Conservation (phyloP, 768 basidiomycete genomes). For the Boletus vermiculosoides region DNA sequence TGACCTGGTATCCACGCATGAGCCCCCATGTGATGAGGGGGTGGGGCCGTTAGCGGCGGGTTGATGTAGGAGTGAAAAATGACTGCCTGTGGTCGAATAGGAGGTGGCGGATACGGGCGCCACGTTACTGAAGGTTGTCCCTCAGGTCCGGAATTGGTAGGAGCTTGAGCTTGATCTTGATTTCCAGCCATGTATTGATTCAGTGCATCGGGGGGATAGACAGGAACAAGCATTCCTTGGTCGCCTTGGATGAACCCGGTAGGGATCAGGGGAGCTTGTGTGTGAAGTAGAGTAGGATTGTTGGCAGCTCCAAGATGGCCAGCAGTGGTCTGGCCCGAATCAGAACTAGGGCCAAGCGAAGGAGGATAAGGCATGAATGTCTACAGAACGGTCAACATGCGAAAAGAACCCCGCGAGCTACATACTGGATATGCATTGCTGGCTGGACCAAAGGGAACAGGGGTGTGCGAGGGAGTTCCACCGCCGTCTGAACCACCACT, state of each 20-base stretch:
- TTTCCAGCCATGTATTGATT: conserved; percentile 62
- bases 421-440: conserved; percentile 48
- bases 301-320: conserved; percentile 18
- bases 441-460: conserved; percentile 39
- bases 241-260: conserved; percentile 73
- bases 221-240: conserved; percentile 67
- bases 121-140: conserved; percentile 32
- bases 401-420: conserved; percentile 6
- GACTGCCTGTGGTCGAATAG: conserved; percentile 32
- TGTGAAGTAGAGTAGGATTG: conserved; percentile 17
- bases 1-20: conserved; percentile 30
- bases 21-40: conserved; percentile 17
- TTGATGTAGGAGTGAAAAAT: conserved; percentile 32
- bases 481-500: conserved; percentile 40
- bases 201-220: conserved; percentile 69
- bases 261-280: conserved; percentile 58
- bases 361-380: conserved; percentile 52
- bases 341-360: conserved; percentile 30
- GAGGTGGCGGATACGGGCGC: conserved; percentile 35
- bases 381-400: conserved; percentile 29
- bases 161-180: conserved; percentile 28
- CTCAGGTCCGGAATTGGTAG: conserved; percentile 22
- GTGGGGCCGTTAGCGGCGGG: conserved; percentile 19
- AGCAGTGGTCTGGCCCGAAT: conserved; percentile 24
- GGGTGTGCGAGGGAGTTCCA: conserved; percentile 30